phyloP scores from a whole-genome alignment of 164 flowering plant genomes.

The Akebia trifoliata region DNA sequence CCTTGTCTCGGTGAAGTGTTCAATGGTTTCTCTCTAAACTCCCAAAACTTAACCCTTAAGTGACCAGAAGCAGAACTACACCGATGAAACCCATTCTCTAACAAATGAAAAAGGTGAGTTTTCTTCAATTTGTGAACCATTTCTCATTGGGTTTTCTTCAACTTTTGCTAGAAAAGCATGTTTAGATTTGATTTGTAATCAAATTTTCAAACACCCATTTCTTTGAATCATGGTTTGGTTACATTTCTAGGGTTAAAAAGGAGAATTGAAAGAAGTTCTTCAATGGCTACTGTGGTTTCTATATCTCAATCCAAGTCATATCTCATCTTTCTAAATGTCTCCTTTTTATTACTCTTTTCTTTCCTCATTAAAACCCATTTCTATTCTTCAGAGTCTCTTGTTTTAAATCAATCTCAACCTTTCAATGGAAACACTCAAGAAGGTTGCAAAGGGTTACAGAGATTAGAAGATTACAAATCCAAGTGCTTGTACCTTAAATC shows the following conservation, averaged over 20 bases:
- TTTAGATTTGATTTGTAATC: too few species aligned
- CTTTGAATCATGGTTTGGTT: neutral
- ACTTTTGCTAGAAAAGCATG: too few species aligned
- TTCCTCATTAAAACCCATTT: conserved; percentile 6
- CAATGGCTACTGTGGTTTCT: conserved; percentile 13
- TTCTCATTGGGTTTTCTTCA: too few species aligned
- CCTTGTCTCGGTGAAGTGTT: too few species aligned
- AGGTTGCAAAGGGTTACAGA: conserved; percentile 25
- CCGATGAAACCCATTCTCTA: too few species aligned
- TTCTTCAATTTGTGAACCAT: neutral
- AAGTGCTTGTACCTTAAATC: conserved; percentile 49
- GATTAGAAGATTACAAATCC: conserved; percentile 22
- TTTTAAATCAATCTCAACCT: neutral
- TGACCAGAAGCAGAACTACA: too few species aligned
- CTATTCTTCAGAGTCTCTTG: neutral
- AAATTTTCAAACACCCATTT: too few species aligned
- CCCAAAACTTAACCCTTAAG: too few species aligned
- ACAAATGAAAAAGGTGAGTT: conserved; percentile 6
- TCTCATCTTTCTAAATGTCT: conserved; percentile 17
- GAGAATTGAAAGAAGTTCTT: too few species aligned
- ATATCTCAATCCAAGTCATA: conserved; percentile 6
- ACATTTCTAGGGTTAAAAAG: neutral
- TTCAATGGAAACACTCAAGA: neutral
- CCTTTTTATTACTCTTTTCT: conserved; percentile 15
- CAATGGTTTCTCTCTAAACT: too few species aligned